Base-by-base conservation (phyloP, 2,329 filamentous ascomycete genomes). In the Monilinia vaccinii-corymbosi region DNA sequence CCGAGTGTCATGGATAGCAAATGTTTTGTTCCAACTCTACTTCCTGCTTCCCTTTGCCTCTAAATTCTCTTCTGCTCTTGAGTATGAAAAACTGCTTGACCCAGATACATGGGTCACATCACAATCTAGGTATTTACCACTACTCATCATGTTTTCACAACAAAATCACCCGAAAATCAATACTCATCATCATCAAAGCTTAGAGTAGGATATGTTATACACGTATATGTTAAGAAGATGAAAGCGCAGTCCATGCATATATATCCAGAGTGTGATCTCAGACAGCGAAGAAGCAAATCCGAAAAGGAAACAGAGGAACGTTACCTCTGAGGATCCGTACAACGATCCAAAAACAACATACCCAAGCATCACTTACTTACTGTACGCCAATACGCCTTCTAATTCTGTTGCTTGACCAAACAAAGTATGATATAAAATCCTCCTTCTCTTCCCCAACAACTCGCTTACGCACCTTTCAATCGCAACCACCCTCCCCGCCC, bases 401-500 rank as follows among this genome's bases (percentile, higher is more conserved):
- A 21, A 32, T 34, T 8, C 13, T 14, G 28, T 49, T 34, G 46
- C 46, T 49, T 14, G 11, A 5, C 10, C 31, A 34, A 5, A 10
- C 31, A 34, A 21, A 32, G 32, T 14, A 11, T 48, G 9, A 5
- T 14, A 11, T 48, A 16, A 5, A 21, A 14, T 32, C 5, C 18
- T 32, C 5, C 18, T n/a, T 5, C 11, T 14, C 4, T 4, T 51
- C 25, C 9, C 3, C 23, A 21, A 42, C 13, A 50, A 9, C 11
- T 31, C 31, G 13, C 9, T 25, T 31, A n/a, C n/a, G 31, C 6
- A 32, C 5, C n/a, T 31, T 21, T 45, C 48, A 46, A 32, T 18
- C n/a, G 53, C 46, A 96, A 93, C 91, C 91, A 96, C 0, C 91
- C 91, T 5, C 91, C 91, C n/a, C 78, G 76, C 66, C 94, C 90